Percentiles rank a stretch among this genome's conserved stretches.
These are phyloP conservation scores for Chrysoporthe cubensis DNA, from an alignment of 2,329 filamentous ascomycete genomes.

Conservation along the genomic window DNA sequence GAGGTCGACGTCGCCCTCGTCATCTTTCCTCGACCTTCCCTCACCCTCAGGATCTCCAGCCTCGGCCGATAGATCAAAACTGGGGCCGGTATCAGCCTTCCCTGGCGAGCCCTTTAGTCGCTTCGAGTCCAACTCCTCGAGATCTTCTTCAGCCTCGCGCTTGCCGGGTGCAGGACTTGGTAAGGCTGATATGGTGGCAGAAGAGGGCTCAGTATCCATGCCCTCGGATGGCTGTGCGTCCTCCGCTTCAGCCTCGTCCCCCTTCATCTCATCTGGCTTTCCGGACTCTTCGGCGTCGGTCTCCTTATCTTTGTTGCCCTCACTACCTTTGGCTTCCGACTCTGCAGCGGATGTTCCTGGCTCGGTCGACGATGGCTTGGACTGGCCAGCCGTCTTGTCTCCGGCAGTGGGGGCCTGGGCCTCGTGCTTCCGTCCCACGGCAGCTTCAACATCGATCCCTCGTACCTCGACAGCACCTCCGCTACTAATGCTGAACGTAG, in stretches of 20 bases:
- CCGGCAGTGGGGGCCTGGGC: conserved; percentile 27
- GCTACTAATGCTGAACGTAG: conserved; percentile 44
- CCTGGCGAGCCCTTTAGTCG: conserved; percentile 52
- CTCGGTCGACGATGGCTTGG: conserved; percentile 11
- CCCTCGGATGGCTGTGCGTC: not conserved
- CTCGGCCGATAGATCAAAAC: not conserved
- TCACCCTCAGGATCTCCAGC: no score
- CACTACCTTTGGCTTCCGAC: not conserved
- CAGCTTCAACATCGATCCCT: conserved; percentile 63
- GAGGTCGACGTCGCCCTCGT: conserved; percentile 13
- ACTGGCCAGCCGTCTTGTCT: conserved; percentile 27
- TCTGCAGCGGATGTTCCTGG: not conserved
- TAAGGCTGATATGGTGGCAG: conserved; percentile 20
- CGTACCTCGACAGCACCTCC: conserved; percentile 50
- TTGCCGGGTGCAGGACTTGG: conserved; percentile 43
- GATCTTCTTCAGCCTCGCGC: conserved; percentile 57
- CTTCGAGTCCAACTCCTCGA: conserved; percentile 46
- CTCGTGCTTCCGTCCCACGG: conserved; percentile 58
- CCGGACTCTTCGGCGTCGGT: conserved; percentile 37
- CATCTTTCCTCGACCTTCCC: not conserved
- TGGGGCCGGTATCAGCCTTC: conserved; percentile 28
- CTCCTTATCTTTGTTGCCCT: conserved; percentile 22
- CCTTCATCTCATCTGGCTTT: conserved; percentile 36
- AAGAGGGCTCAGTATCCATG: conserved; percentile 4
- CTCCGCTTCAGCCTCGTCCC: conserved; percentile 10